phyloP scores from a whole-genome alignment of 2,329 filamentous ascomycete genomes.

The Fusarium bulbicola region DNA sequence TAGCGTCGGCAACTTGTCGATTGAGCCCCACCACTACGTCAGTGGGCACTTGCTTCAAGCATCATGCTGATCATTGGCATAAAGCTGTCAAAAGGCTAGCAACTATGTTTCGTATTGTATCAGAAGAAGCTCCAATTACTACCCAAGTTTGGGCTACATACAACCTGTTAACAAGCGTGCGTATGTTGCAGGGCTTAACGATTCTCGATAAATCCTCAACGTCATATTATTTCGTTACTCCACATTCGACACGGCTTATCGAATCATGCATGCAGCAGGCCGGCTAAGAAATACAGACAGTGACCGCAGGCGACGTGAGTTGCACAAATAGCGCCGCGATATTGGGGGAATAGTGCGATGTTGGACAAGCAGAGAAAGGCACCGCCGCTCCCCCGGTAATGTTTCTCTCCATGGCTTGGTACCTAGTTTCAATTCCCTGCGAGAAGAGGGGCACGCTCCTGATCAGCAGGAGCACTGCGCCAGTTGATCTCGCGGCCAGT shows the following conservation, averaged over 20 bases:
- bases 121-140: constrained; percentile 24
- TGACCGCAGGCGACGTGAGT: neutral
- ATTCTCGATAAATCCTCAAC: constrained; percentile 20
- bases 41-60: neutral
- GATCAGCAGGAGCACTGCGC: constrained; percentile 54
- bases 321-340: neutral
- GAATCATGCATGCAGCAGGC: constrained; percentile 17
- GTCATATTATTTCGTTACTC: constrained; percentile 27
- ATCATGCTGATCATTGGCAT: constrained; percentile 8
- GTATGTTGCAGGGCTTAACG: neutral
- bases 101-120: neutral
- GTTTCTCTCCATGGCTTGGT: neutral
- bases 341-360: neutral
- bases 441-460: constrained; percentile 70
- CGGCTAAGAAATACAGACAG: constrained; percentile 14
- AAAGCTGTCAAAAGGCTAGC: neutral
- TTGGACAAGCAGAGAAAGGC: neutral
- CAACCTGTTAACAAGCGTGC: constrained; percentile 1
- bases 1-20: constrained; percentile 43
- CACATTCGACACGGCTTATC: constrained; percentile 11
- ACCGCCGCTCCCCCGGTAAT: neutral
- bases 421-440: constrained; percentile 51
- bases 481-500: constrained; percentile 66
- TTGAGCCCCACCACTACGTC: constrained; percentile 27
- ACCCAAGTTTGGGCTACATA: constrained; percentile 1